These are phyloP conservation scores for Leishmania gerbilli DNA, from an alignment of 208 protist species.

Conservation along the genomic window DNA sequence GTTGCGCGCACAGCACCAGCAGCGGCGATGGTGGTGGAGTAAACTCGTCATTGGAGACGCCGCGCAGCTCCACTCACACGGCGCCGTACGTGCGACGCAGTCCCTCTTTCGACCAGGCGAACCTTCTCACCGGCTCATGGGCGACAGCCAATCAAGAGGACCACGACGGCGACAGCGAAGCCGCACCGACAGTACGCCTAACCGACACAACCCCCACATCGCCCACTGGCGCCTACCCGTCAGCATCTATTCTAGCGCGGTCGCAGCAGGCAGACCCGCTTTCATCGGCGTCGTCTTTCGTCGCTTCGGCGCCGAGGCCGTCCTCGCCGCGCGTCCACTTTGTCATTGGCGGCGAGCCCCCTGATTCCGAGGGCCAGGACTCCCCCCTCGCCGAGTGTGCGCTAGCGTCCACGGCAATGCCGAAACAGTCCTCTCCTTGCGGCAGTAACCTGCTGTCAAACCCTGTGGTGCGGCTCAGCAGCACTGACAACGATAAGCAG, in stretches of 20 bases:
- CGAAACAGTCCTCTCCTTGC: neutral
- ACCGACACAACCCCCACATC: neutral
- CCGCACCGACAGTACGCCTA: neutral
- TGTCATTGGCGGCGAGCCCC: constrained; percentile 3
- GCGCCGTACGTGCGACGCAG: constrained; percentile 39
- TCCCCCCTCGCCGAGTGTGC: neutral
- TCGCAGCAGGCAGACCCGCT: constrained; percentile 1
- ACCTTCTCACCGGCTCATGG: neutral
- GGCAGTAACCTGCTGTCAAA: constrained; percentile 17
- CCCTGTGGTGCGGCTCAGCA: constrained; percentile 4
- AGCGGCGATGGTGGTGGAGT: neutral
- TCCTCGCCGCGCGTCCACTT: constrained; percentile 10
- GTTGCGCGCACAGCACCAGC: neutral
- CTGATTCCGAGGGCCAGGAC: neutral
- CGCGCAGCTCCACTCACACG: constrained; percentile 28
- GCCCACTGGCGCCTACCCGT: neutral
- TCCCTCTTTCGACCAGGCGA: constrained; percentile 13
- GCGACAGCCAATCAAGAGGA: neutral
- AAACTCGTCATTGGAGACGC: constrained; percentile 7
- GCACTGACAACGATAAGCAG: neutral
- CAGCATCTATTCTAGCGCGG: neutral
- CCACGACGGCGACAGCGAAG: neutral
- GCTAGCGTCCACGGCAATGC: neutral
- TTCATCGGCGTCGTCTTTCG: neutral
- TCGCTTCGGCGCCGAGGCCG: neutral